phyloP scores from a whole-genome alignment of 2,329 filamentous ascomycete species.

The Colletotrichum siamense region DNA sequence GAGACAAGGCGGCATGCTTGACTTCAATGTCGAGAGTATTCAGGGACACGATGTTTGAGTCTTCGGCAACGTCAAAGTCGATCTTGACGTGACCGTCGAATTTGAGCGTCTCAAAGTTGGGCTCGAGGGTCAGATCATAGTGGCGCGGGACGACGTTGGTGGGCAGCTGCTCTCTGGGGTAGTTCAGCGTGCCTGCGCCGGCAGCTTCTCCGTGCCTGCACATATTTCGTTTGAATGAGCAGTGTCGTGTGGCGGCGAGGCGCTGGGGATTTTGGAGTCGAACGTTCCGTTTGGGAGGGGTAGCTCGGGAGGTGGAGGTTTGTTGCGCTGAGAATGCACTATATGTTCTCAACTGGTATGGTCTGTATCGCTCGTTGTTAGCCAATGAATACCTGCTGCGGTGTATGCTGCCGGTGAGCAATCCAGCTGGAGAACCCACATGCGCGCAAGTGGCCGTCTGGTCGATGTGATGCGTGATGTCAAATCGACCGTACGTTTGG shows the following conservation, averaged over 20 bases:
- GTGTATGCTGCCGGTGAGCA: neutral
- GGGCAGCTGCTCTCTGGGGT: constrained; percentile 80
- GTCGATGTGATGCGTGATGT: constrained; percentile 13
- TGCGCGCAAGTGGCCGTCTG: constrained; percentile 7
- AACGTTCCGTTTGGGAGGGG: constrained; percentile 1
- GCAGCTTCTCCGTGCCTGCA: constrained; percentile 19
- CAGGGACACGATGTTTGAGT: constrained; percentile 83
- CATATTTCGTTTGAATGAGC: constrained; percentile 24
- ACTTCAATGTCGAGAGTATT: constrained; percentile 90
- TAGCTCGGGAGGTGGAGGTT: neutral
- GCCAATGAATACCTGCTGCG: neutral
- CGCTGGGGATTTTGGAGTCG: constrained; percentile 18
- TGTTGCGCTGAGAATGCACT: neutral
- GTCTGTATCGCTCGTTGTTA: neutral
- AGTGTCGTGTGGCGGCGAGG: constrained; percentile 13
- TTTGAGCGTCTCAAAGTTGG: constrained; percentile 85
- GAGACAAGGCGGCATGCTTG: constrained; percentile 57
- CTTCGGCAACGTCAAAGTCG: constrained; percentile 85
- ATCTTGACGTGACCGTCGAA: constrained; percentile 87
- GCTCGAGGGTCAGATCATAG: constrained; percentile 91
- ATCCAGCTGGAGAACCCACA: neutral
- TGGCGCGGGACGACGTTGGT: constrained; percentile 91
- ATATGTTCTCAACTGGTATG: constrained; percentile 3
- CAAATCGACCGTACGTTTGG: constrained; percentile 7
- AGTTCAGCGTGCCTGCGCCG: constrained; percentile 15